Percentiles rank a stretch among this genome's conserved stretches.
Evolutionary conservation across 371 early-diverging fungal species (phyloP).

Genomic region (Mortierella sp.): DNA sequence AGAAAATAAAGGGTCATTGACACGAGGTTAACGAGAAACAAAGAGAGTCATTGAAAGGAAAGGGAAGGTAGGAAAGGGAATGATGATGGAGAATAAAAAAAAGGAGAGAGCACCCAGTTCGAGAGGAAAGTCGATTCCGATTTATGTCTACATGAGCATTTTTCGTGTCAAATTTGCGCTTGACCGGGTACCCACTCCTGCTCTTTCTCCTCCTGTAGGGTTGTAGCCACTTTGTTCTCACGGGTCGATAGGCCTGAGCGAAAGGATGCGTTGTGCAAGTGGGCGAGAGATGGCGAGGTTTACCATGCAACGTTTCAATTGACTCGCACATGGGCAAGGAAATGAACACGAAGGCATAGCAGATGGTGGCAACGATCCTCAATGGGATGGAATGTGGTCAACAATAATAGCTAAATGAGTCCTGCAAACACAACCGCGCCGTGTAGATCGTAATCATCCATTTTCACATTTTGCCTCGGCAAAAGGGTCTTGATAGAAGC

Average conservation of each 20-base stretch:
- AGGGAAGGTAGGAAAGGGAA: neutral
- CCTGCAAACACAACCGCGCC: too few species aligned
- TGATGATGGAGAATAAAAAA: neutral
- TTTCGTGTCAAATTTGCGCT: neutral
- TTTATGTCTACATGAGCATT: neutral
- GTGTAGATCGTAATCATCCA: neutral
- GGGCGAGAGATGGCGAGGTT: neutral
- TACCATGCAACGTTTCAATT: neutral
- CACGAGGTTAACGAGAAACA: neutral
- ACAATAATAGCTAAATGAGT: too few species aligned
- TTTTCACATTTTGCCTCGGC: neutral
- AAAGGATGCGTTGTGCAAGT: neutral
- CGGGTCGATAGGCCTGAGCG: neutral
- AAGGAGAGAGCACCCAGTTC: neutral
- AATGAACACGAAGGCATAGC: neutral
- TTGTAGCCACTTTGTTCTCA: neutral
- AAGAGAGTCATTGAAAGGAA: neutral
- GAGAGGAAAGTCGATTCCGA: slow-evolving; percentile 6
- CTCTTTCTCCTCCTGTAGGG: neutral
- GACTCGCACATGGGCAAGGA: neutral
- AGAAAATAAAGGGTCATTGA: neutral
- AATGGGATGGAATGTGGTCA: too few species aligned
- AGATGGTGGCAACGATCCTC: neutral
- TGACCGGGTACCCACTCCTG: neutral
- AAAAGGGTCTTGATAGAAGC: neutral